These are phyloP conservation scores for Phialophora expanda DNA, from an alignment of 2,329 filamentous ascomycete genomes.

Conservation along the genomic window DNA sequence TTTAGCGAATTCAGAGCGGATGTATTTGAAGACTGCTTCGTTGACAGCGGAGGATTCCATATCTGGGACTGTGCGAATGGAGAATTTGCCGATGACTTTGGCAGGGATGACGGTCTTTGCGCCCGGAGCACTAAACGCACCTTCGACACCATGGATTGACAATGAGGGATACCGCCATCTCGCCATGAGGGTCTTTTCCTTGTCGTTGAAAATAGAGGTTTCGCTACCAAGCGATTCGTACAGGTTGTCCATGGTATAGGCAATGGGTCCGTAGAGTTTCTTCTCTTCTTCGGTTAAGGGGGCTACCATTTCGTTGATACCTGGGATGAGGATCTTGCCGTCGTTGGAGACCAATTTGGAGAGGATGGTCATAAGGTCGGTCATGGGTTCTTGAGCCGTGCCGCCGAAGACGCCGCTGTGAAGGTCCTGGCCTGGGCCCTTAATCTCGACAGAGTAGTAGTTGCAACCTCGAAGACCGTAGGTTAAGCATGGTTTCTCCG, in stretches of 20 bases:
- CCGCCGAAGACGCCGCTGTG: constrained; percentile 98
- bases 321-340: constrained; percentile 93
- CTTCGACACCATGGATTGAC: constrained; percentile 92
- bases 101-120: constrained; percentile 99
- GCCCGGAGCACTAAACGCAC: constrained; percentile 88
- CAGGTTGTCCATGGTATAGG: constrained; percentile 95
- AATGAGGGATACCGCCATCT: constrained; percentile 95
- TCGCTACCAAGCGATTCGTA: constrained; percentile 88
- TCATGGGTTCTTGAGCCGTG: constrained; percentile 98
- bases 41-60: constrained; percentile 95
- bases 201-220: constrained; percentile 84
- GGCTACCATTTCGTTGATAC: constrained; percentile 90
- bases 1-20: constrained; percentile 83
- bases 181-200: constrained; percentile 91
- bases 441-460: constrained; percentile 93
- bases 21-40: constrained; percentile 78
- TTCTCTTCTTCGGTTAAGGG: constrained; percentile 86
- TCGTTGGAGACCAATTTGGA: constrained; percentile 83
- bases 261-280: constrained; percentile 83
- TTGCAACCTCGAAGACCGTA: constrained; percentile 97
- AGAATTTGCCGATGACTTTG: constrained; percentile 98
- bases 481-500: constrained; percentile 96
- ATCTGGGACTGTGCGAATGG: constrained; percentile 93
- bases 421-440: constrained; percentile 88
- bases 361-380: constrained; percentile 83